Evolutionary conservation across 2,329 filamentous ascomycete species (phyloP).

Genomic region (Clonostachys solani): DNA sequence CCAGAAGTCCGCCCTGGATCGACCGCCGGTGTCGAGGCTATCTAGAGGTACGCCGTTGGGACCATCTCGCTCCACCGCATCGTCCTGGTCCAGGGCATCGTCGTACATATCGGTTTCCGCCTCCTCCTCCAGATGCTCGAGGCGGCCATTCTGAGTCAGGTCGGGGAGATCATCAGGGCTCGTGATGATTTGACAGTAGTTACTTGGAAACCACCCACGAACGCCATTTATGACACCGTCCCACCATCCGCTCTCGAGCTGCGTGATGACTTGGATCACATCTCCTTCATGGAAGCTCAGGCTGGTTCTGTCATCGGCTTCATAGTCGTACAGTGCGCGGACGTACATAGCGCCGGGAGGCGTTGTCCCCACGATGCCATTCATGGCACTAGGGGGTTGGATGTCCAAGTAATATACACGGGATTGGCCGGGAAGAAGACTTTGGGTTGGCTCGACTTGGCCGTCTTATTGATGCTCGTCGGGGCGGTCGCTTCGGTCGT

Average conservation of each 20-base stretch:
- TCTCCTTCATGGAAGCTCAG: constrained; percentile 96
- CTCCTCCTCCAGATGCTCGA: constrained; percentile 57
- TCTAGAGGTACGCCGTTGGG: constrained; percentile 63
- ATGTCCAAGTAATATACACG: too few species aligned
- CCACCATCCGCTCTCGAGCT: constrained; percentile 99
- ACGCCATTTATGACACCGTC: constrained; percentile 97
- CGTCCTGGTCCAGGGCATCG: constrained; percentile 62
- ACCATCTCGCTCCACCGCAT: constrained; percentile 59
- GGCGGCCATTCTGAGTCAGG: constrained; percentile 47
- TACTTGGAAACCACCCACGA: constrained; percentile 98
- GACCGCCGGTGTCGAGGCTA: constrained; percentile 54
- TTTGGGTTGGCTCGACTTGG: too few species aligned
- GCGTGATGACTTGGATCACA: constrained; percentile 96
- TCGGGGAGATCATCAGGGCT: constrained; percentile 70
- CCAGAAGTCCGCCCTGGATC: constrained; percentile 94
- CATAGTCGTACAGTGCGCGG: constrained; percentile 94
- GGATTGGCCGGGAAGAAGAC: too few species aligned
- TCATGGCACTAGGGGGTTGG: constrained; percentile 37
- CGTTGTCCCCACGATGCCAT: constrained; percentile 55
- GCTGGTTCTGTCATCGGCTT: constrained; percentile 94
- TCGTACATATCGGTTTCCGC: constrained; percentile 62
- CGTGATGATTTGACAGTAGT: constrained; percentile 88
- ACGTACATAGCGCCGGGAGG: constrained; percentile 78
- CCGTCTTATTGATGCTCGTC: not conserved
- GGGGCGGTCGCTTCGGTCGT: not conserved